Evolutionary conservation across 768 basidiomycete genomes (phyloP), one percentile per base, ranked within the genome.

Genomic region (Lactifluus subvellereus): DNA sequence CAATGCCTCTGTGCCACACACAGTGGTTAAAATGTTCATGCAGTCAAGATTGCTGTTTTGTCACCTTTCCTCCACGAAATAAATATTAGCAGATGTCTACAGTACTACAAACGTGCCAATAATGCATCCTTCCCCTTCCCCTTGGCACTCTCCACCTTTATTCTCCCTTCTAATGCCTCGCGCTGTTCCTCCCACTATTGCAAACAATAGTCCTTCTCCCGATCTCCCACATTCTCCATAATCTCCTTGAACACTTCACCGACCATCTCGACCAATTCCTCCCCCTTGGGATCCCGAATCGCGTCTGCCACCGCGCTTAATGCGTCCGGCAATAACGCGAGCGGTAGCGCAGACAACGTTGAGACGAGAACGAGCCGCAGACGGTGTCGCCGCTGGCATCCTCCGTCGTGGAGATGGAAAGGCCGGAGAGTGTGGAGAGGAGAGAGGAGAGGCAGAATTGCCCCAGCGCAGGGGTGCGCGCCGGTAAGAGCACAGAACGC

Each of bases 401-500:
- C 18, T 62, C 66, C 3, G 57, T 6, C 16, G 56, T 20, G 6
- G 22, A 22, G 22, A 22, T 22, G 22, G 56, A 51, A 27, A 52
- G 54, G 27, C 72, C 67, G 0, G 53, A 22, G 51, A 77, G 67
- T 10, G 70, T 66, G 48, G 60, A 55, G 52, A 59, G 37, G 48
- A 62, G 57, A 52, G 51, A 64, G 20, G 40, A 63, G 22, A 92
- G 74, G 73, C 86, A 89, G 69, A 86, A 80, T 83, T 86, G 88
- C 4, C 84, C 84, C n/a, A 89, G 77, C 0, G 80, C 75, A 54
- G 79, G 72, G 65, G 69, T 33, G 35, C 55, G 88, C 87, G 59
- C 84, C 81, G 30, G 90, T 84, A 14, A 93, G 78, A 7, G 87
- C 81, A n/a, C 86, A 77, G 69, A 82, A 92, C 6, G 93, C 91